Conservation (phyloP, 2,329 filamentous ascomycete genomes). For the Macrophomina phaseolina region DNA sequence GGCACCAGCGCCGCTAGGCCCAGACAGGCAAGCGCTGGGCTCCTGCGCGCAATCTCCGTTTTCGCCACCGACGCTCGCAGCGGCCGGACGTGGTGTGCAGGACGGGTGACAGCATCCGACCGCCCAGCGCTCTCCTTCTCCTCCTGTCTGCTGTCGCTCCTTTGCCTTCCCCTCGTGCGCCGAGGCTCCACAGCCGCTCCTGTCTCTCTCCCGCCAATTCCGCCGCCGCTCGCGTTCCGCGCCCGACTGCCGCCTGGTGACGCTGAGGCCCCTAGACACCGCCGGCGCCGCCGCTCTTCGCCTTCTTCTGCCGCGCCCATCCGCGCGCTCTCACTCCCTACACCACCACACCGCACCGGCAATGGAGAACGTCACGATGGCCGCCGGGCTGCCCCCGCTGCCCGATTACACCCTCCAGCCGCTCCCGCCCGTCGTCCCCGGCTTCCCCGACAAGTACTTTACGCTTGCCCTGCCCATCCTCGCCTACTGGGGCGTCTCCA, state of each 20-base stretch:
- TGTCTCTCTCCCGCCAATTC: constrained; percentile 6
- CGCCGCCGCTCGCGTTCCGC: constrained; percentile 28
- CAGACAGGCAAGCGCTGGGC: background rate
- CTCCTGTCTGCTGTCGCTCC: constrained; percentile 36
- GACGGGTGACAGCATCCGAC: constrained; percentile 18
- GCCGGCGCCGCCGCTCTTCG: constrained; percentile 11
- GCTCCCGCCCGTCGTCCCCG: constrained; percentile 73
- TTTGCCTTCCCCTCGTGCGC: constrained; percentile 26
- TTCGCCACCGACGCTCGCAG: constrained; percentile 23
- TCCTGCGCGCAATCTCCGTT: constrained; percentile 23
- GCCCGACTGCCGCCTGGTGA: constrained; percentile 28
- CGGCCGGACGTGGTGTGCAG: constrained; percentile 7
- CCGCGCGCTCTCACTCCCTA: constrained; percentile 3
- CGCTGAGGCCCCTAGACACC: constrained; percentile 21
- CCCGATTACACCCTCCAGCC: constrained; percentile 78
- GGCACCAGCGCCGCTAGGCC: constrained; percentile 6
- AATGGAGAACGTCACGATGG: constrained; percentile 54
- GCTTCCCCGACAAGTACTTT: constrained; percentile 81
- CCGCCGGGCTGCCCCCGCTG: constrained; percentile 77
- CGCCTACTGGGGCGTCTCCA: constrained; percentile 86
- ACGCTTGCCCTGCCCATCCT: constrained; percentile 77
- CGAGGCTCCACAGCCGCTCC: constrained; percentile 10
- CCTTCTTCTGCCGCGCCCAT: constrained; percentile 23
- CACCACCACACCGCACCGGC: constrained; percentile 21
- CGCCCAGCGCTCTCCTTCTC: background rate